Evolutionary conservation across 768 basidiomycete species (phyloP).

Genomic region (Pleurotus sapidus): DNA sequence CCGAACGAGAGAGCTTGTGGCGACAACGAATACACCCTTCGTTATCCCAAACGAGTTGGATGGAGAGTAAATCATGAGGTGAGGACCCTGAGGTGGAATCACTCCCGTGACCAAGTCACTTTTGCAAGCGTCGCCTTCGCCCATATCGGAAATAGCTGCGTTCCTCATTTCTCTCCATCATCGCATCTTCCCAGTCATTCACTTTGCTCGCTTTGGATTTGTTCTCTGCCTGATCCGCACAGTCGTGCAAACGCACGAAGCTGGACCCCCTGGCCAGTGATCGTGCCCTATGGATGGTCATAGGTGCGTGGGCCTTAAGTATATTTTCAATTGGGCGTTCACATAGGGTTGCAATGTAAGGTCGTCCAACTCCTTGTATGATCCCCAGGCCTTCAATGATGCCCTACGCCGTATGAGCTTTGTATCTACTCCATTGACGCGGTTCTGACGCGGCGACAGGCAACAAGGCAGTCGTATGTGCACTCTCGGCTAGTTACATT

Average conservation of each 20-base stretch:
- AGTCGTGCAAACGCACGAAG: constrained; percentile 68
- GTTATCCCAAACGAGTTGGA: too few species aligned
- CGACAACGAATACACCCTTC: too few species aligned
- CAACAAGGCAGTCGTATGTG: constrained; percentile 87
- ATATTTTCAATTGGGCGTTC: constrained; percentile 9
- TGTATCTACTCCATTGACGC: constrained; percentile 5
- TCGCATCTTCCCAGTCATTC: constrained; percentile 4
- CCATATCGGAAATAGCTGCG: background rate
- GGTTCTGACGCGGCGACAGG: constrained; percentile 36
- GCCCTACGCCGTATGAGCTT: constrained; percentile 57
- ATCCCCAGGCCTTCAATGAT: constrained; percentile 59
- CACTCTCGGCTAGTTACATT: constrained; percentile 87
- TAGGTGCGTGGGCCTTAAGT: constrained; percentile 34
- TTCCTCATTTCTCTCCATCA: constrained; percentile 9
- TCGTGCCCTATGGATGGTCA: constrained; percentile 78
- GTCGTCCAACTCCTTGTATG: constrained; percentile 61
- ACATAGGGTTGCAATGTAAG: constrained; percentile 30
- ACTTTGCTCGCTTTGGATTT: constrained; percentile 13
- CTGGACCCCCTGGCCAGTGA: constrained; percentile 67
- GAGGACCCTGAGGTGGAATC: background rate
- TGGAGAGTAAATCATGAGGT: background rate
- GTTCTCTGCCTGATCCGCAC: constrained; percentile 12
- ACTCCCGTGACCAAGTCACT: background rate
- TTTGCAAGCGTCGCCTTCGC: background rate
- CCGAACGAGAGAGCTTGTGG: too few species aligned